phyloP scores from a whole-genome alignment of 1,139 yeast genomes.

The Cylindricascospora bacillispora region DNA sequence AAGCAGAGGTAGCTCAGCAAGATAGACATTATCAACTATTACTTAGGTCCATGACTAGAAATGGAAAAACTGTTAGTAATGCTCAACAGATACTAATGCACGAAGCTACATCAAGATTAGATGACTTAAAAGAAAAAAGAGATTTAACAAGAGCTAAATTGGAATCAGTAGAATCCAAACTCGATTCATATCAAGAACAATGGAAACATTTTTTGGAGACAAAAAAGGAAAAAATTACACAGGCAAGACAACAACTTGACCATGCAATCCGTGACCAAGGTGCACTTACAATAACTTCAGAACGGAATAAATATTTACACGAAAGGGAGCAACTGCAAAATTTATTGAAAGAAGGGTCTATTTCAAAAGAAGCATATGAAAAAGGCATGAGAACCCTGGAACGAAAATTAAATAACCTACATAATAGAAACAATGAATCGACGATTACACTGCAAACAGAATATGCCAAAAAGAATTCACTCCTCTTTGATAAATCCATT shows the following conservation, averaged over 20 bases:
- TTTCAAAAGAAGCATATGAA: conserved; percentile 6
- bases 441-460: conserved; percentile 1
- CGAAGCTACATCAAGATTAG: conserved; percentile 9
- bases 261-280: conserved; percentile 6
- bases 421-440: conserved; percentile 1
- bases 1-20: conserved; percentile 9
- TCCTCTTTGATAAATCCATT: conserved; percentile 15
- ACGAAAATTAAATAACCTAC: conserved; percentile 9
- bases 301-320: conserved; percentile 10
- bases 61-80: conserved; percentile 4
- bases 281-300: conserved; percentile 2
- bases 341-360: conserved; percentile 9
- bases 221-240: conserved; percentile 10
- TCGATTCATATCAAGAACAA: conserved; percentile 4
- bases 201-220: conserved; percentile 8
- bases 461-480: conserved; percentile 3
- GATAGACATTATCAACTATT: conserved; percentile 8
- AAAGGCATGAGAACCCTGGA: conserved; percentile 7
- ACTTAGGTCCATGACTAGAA: conserved; percentile 4
- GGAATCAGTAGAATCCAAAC: conserved; percentile 8
- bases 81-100: conserved; percentile 11
- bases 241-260: conserved; percentile 10
- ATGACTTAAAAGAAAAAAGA: conserved; percentile 7
- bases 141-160: conserved; percentile 12
- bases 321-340: conserved; percentile 10